Evolutionary conservation across 179 eudicot genomes (phyloP), one percentile per base, ranked within the genome.

Genomic region (Amaranthus tricolor): DNA sequence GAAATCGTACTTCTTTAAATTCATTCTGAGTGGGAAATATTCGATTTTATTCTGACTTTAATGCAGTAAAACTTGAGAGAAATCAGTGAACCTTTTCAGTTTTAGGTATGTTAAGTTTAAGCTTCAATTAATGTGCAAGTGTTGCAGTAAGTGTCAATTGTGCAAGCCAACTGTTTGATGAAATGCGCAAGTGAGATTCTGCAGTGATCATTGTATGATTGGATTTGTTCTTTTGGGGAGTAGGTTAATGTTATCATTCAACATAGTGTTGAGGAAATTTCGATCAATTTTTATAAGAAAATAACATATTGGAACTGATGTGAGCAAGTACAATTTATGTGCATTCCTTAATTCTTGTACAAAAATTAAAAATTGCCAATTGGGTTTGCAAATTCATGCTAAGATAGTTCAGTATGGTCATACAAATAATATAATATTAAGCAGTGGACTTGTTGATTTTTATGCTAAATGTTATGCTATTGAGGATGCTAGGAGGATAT

Each of bases 361-460:
- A 40, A 82, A 78, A 69, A 62, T 68, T 56, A 70, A 19, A 44
- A 81, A 84, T 67, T 62, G 62, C 69, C 57, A 56, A 17, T 63
- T 79, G 62, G 89, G 89, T 74, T 66, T 75, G 55, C 86, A 79
- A 40, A 54, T 83, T 53, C 89, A 86, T 75, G 86, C 79, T 5
- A 71, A 61, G 66, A 77, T 81, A 60, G n/a, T 86, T 24, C 80
- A 63, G 56, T 76, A 57, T 44, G 82, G 85, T 50, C 50, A 75
- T 52, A 76, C 51, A 43, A 76, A 82, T 60, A 84, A 84, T 80
- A 14, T 86, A 44, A 72, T 81, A 24, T 68, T 86, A 58, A 78
- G 43, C 68, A 82, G 80, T 48, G 52, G 81, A 12, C 81, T 84
- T 52, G 78, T 86, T 43, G 82, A 84, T 76, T 80, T 86, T 20